Base-by-base conservation (phyloP, 805 yeast genomes). In the Metschnikowia cerradonensis region DNA sequence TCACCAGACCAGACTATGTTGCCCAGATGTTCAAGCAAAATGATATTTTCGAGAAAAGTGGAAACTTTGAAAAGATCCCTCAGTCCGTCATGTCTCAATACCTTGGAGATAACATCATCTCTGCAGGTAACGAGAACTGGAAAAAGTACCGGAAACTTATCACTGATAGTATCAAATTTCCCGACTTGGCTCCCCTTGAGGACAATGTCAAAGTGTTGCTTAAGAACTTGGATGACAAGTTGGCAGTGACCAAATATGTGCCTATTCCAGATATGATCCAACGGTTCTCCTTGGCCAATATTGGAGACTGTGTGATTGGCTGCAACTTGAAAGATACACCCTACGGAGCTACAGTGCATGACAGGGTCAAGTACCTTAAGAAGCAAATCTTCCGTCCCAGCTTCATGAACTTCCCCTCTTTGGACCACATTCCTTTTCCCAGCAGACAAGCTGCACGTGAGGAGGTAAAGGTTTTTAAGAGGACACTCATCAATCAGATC, bases 71-170 rank as follows among this genome's bases (percentile, higher is more conserved):
- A 50, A 82, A 82, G 59, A 79, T 80, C 17, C 84, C 85, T 0
- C 68, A 77, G 50, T 72, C 84, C 6, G 79, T 80, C 6, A 57
- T 81, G 30, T 75, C 84, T 1, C 67, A 71, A 3, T 82, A 81
- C 53, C 78, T 84, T 1, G 86, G 86, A 0, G 84, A 81, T 49
- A 81, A 82, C 56, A 71, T 82, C 3, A 81, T 82, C 19, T 80
- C 84, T 55, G 78, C 85, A 0, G 83, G 80, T 57, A 83, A 83
- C 0, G 60, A 62, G 3, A 61, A 63, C 26, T 82, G 86, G 86
- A 77, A 63, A 49, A 51, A 63, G 10, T 82, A 79, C 56, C 67
- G 86, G 49, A 60, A 62, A 3, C 57, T 75, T 26, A 61, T 80
- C 23, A 73, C 80, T 4, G 66, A 67, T n/a, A 71, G 81, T 2